A percentile compares a stretch with the other conserved stretches of the same genome.
Conservation (phyloP, 2,329 filamentous ascomycete species). For the Ascochyta viciae-villosae region DNA sequence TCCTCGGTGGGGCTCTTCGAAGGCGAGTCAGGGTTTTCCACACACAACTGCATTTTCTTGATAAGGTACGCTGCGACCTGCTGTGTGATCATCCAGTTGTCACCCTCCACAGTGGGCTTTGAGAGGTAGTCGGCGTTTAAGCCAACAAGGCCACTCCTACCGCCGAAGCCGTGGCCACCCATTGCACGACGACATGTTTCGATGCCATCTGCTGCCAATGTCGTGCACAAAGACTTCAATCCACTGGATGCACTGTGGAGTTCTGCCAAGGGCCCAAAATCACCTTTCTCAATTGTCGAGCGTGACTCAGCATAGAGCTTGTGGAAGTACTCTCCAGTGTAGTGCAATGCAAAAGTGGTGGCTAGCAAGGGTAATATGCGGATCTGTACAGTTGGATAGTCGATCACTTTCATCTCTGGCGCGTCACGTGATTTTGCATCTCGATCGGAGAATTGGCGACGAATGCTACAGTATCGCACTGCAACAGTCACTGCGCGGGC, state of each 20-base stretch:
- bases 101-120: conserved; percentile 63
- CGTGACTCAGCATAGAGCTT: conserved; percentile 56
- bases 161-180: conserved; percentile 63
- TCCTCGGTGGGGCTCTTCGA: conserved; percentile 51
- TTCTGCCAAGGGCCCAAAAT: conserved; percentile 58
- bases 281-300: conserved; percentile 57
- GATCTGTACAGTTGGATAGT: conserved; percentile 63
- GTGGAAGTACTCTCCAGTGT: conserved; percentile 59
- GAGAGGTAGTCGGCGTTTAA: conserved; percentile 60
- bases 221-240: conserved; percentile 62
- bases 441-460: conserved; percentile 59
- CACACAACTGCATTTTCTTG: conserved; percentile 58
- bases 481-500: conserved; percentile 62
- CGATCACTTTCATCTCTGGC: conserved; percentile 55
- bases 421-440: conserved; percentile 50
- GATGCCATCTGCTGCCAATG: conserved; percentile 61
- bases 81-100: conserved; percentile 66
- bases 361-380: conserved; percentile 61
- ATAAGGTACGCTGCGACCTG: conserved; percentile 60
- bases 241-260: conserved; percentile 63
- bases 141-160: conserved; percentile 60
- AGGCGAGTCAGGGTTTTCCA: conserved; percentile 41
- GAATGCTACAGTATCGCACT: conserved; percentile 58
- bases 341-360: conserved; percentile 59
- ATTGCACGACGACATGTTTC: conserved; percentile 61